A percentile compares a stretch with the other conserved stretches of the same genome.
phyloP scores from a whole-genome alignment of 2,329 filamentous ascomycete species.

The Tolypocladium endophyticum region DNA sequence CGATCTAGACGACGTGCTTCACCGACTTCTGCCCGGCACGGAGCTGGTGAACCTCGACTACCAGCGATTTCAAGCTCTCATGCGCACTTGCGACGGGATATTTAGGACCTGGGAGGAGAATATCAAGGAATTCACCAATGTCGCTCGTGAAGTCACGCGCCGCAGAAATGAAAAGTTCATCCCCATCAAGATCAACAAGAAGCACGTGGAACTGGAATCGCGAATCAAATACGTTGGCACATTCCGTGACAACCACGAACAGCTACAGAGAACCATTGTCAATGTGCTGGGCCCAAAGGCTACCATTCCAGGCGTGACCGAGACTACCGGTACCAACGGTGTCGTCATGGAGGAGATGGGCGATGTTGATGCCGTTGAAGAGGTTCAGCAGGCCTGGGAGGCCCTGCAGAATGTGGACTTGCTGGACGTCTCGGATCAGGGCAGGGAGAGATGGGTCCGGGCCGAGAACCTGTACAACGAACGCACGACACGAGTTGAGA shows the following conservation, averaged over 20 bases:
- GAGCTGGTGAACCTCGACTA: constrained; percentile 89
- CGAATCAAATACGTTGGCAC: constrained; percentile 87
- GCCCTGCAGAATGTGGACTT: constrained; percentile 91
- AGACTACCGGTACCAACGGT: constrained; percentile 44
- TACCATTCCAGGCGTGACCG: constrained; percentile 41
- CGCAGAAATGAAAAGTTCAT: constrained; percentile 97
- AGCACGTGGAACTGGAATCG: constrained; percentile 81
- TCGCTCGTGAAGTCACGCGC: constrained; percentile 87
- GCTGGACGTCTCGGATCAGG: constrained; percentile 80
- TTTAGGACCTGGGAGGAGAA: constrained; percentile 94
- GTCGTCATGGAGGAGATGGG: constrained; percentile 88
- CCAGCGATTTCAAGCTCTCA: constrained; percentile 75
- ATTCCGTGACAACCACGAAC: constrained; percentile 95
- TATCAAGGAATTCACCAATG: constrained; percentile 94
- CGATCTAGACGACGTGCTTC: constrained; percentile 79
- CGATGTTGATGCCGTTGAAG: constrained; percentile 92
- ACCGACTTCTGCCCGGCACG: constrained; percentile 74
- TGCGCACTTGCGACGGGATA: constrained; percentile 73
- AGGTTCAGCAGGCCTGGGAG: constrained; percentile 90
- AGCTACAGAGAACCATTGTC: constrained; percentile 89
- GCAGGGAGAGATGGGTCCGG: constrained; percentile 84
- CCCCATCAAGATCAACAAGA: constrained; percentile 87
- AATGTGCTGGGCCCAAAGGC: constrained; percentile 82
- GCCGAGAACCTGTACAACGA: constrained; percentile 97
- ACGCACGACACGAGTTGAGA: constrained; percentile 91